Conservation (phyloP, 108 stramenopile genomes). For the Cyclotella atomus region DNA sequence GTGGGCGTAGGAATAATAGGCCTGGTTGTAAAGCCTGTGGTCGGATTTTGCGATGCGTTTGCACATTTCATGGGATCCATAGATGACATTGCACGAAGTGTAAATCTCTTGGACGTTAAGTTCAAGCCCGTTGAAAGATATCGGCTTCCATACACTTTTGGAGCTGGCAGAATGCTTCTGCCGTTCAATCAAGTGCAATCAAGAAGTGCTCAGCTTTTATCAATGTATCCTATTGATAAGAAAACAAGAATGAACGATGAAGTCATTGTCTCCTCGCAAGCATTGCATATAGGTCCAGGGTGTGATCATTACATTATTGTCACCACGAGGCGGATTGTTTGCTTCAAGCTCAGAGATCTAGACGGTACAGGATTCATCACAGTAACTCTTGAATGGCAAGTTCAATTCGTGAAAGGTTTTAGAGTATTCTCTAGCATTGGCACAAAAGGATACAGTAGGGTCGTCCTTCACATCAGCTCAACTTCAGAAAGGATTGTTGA, state of each 20-base stretch:
- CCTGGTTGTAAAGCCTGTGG: slow-evolving; percentile 78
- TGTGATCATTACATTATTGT: slow-evolving; percentile 74
- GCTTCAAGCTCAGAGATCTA: slow-evolving; percentile 66
- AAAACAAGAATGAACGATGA: slow-evolving; percentile 46
- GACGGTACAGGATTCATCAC: slow-evolving; percentile 40
- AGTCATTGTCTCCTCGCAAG: slow-evolving; percentile 71
- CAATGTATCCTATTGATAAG: slow-evolving; percentile 55
- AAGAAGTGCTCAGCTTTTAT: slow-evolving; percentile 61
- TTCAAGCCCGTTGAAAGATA: slow-evolving; percentile 65
- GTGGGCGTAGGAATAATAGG: slow-evolving; percentile 71
- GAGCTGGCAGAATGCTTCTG: slow-evolving; percentile 62
- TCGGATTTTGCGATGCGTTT: slow-evolving; percentile 84
- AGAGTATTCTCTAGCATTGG: slow-evolving; percentile 60
- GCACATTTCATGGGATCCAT: slow-evolving; percentile 75
- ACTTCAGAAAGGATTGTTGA: neutral
- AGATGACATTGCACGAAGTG: slow-evolving; percentile 80
- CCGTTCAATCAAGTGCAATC: slow-evolving; percentile 66
- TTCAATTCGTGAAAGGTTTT: slow-evolving; percentile 34
- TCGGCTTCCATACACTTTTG: slow-evolving; percentile 79
- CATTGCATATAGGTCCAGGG: slow-evolving; percentile 69
- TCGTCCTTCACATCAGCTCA: slow-evolving; percentile 20
- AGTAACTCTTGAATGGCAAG: slow-evolving; percentile 72
- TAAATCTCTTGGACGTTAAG: slow-evolving; percentile 79
- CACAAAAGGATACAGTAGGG: slow-evolving; percentile 79
- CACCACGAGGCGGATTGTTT: slow-evolving; percentile 68